These are phyloP conservation scores for Aspergillus neoniger DNA, from an alignment of 2,329 filamentous ascomycete species.

Conservation along the genomic window DNA sequence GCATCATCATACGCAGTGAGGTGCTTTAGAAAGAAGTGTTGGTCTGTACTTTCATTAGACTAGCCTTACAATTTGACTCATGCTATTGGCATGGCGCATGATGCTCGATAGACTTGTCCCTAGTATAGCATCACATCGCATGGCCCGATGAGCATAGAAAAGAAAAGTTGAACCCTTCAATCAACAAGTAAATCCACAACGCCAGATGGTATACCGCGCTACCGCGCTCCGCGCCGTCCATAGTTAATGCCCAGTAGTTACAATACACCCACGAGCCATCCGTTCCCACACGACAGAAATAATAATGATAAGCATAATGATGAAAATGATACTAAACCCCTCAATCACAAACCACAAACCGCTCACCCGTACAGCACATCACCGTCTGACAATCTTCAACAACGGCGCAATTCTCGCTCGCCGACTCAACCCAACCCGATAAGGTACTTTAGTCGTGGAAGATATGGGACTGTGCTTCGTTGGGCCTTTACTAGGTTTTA, in stretches of 20 bases:
- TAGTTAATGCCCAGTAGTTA: too few relatives aligned
- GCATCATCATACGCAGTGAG: not conserved
- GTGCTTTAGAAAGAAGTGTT: not conserved
- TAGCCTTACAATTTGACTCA: not conserved
- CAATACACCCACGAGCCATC: not conserved
- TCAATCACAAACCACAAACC: not conserved
- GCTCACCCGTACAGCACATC: not conserved
- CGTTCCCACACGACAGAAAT: not conserved
- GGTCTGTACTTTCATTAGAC: not conserved
- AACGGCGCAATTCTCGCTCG: slow-evolving; percentile 51
- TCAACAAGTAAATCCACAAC: too few relatives aligned
- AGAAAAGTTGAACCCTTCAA: too few relatives aligned
- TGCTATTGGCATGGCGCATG: not conserved
- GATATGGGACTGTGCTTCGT: slow-evolving; percentile 46
- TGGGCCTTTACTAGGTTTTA: slow-evolving; percentile 30
- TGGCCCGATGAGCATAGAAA: too few relatives aligned
- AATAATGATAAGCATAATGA: not conserved
- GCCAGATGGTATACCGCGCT: too few relatives aligned
- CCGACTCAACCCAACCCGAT: slow-evolving; percentile 53
- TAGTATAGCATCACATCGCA: too few relatives aligned
- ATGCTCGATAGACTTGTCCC: not conserved
- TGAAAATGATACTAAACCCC: not conserved
- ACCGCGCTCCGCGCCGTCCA: too few relatives aligned
- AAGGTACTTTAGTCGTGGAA: slow-evolving; percentile 42
- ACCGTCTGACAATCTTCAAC: slow-evolving; percentile 47